phyloP scores from a whole-genome alignment of 176 grass and related monocot genomes.

The Alloteropsis semialata region DNA sequence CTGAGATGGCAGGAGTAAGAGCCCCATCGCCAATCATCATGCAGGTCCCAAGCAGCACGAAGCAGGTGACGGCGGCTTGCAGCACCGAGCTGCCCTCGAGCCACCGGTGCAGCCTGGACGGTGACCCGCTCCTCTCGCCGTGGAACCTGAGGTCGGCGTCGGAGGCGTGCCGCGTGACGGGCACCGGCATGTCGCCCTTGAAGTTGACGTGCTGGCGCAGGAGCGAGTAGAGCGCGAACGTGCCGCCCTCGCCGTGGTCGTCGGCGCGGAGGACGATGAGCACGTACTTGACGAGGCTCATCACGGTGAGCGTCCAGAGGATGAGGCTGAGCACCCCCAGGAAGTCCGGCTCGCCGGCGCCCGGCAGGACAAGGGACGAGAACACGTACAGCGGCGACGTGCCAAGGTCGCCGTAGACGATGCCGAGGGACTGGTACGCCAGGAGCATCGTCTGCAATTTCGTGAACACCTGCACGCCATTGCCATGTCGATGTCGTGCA shows the following conservation, averaged over 20 bases:
- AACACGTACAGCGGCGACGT: slow-evolving; percentile 74
- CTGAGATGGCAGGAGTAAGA: slow-evolving; percentile 71
- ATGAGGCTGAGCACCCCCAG: slow-evolving; percentile 63
- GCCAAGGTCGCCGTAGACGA: slow-evolving; percentile 66
- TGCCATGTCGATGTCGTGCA: not conserved
- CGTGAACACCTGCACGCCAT: slow-evolving; percentile 39
- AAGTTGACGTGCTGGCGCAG: slow-evolving; percentile 58
- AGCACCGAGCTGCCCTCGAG: slow-evolving; percentile 34
- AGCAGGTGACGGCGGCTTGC: slow-evolving; percentile 43
- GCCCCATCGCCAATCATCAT: slow-evolving; percentile 75
- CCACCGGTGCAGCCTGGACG: slow-evolving; percentile 32
- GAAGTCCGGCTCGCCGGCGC: slow-evolving; percentile 42
- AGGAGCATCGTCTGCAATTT: slow-evolving; percentile 34
- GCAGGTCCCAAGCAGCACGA: slow-evolving; percentile 60
- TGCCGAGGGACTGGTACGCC: slow-evolving; percentile 58
- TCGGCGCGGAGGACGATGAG: slow-evolving; percentile 54
- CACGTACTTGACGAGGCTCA: slow-evolving; percentile 66
- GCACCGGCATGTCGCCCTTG: slow-evolving; percentile 48
- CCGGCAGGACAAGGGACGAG: slow-evolving; percentile 45
- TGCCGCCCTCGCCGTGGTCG: slow-evolving; percentile 76
- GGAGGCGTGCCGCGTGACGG: slow-evolving; percentile 24
- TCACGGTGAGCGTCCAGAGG: slow-evolving; percentile 58
- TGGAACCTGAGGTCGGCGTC: slow-evolving; percentile 46
- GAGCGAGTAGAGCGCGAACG: slow-evolving; percentile 70
- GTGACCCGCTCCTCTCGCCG: slow-evolving; percentile 6